phyloP scores from a whole-genome alignment of 176 grass and related monocot genomes.

The Urochloa ruziziensis region DNA sequence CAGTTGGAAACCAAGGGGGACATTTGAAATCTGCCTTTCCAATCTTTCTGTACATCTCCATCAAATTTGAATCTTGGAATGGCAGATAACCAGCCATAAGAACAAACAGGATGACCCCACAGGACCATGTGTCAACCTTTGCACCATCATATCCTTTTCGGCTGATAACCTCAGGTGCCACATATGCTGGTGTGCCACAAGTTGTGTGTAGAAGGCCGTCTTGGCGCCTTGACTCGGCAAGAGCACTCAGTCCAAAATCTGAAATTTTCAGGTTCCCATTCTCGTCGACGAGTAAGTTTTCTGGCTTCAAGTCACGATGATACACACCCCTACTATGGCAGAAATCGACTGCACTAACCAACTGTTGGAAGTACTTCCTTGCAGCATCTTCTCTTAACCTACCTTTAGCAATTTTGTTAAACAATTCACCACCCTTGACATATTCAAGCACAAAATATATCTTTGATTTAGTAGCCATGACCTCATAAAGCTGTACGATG shows the following conservation, averaged over 20 bases:
- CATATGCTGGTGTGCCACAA: constrained; percentile 56
- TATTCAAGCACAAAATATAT: constrained; percentile 50
- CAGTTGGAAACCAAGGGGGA: constrained; percentile 41
- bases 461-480: constrained; percentile 48
- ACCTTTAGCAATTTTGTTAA: constrained; percentile 42
- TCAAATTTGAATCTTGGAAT: constrained; percentile 49
- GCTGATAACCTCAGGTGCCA: constrained; percentile 53
- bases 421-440: constrained; percentile 44
- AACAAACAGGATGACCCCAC: constrained; percentile 55
- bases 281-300: constrained; percentile 53
- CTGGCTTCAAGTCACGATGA: constrained; percentile 59
- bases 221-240: constrained; percentile 41
- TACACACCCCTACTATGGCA: constrained; percentile 61
- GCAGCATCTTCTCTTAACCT: constrained; percentile 38
- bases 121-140: constrained; percentile 57
- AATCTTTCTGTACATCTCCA: constrained; percentile 52
- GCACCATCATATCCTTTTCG: constrained; percentile 57
- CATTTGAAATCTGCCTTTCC: constrained; percentile 45
- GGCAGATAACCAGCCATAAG: constrained; percentile 49
- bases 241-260: constrained; percentile 61
- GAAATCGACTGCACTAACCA: constrained; percentile 54
- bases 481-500: constrained; percentile 42
- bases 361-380: constrained; percentile 50
- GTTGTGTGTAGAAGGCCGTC: constrained; percentile 58
- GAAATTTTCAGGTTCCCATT: constrained; percentile 54